A percentile compares a stretch with the other conserved stretches of the same genome.
phyloP scores from a whole-genome alignment of 73 alveolate genomes.

The Stentor roeselii region DNA sequence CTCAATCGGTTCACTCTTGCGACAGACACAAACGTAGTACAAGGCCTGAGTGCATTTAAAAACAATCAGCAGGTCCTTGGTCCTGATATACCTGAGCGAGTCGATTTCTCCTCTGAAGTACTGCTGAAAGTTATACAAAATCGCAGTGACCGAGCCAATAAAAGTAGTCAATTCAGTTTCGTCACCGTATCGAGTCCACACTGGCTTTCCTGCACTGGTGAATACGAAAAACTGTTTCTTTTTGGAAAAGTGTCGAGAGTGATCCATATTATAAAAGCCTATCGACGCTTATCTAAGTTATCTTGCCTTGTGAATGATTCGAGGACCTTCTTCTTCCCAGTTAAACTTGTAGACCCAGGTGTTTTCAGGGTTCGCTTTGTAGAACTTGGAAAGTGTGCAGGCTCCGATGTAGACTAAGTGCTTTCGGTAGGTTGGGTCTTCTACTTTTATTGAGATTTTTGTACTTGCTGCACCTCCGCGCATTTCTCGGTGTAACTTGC shows the following conservation, averaged over 20 bases:
- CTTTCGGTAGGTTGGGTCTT: conserved; percentile 73
- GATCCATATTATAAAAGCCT: not conserved
- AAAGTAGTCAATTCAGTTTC: not conserved
- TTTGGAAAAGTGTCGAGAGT: not conserved
- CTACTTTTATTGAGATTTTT: not conserved
- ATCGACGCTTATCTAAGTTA: not conserved
- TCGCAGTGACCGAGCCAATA: conserved; percentile 19
- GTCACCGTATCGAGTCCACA: conserved; percentile 25
- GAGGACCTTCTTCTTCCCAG: conserved; percentile 28
- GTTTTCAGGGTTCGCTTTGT: conserved; percentile 19
- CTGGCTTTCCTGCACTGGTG: conserved; percentile 29
- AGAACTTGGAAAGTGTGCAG: conserved; percentile 38
- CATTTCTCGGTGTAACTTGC: not conserved
- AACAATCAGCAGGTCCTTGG: not conserved
- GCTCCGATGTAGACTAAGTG: conserved; percentile 70
- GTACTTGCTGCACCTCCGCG: not conserved
- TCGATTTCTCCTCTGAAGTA: conserved; percentile 1
- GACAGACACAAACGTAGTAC: not conserved
- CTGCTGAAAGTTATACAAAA: not conserved
- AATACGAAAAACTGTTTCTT: conserved; percentile 3
- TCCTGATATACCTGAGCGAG: not conserved
- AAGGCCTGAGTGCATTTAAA: not conserved
- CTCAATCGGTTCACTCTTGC: not conserved
- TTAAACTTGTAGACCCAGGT: conserved; percentile 17
- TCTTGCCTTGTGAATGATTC: conserved; percentile 10